A percentile compares a stretch with the other conserved stretches of the same genome.
Conservation (phyloP, 352 stramenopile genomes). For the Phytophthora cactorum region DNA sequence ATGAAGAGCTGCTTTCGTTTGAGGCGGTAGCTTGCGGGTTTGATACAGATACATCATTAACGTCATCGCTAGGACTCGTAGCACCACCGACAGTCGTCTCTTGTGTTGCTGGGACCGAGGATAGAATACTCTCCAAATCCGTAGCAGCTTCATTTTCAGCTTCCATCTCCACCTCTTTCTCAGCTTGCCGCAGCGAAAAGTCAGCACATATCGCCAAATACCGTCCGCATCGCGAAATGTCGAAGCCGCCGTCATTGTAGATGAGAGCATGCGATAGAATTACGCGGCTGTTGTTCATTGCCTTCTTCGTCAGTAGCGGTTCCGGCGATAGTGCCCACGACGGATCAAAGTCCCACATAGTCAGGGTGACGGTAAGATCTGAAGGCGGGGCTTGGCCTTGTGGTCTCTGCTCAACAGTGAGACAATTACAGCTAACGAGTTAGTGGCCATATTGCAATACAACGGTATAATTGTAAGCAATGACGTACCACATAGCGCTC, state of each 20-base stretch:
- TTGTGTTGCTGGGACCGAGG: constrained; percentile 61
- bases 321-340: constrained; percentile 79
- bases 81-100: constrained; percentile 56
- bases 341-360: constrained; percentile 95
- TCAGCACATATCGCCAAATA: constrained; percentile 96
- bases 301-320: constrained; percentile 76
- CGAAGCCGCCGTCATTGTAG: constrained; percentile 98
- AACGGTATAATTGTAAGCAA: background rate
- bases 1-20: constrained; percentile 50
- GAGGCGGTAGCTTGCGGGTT: constrained; percentile 41
- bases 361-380: constrained; percentile 93
- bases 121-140: constrained; percentile 79
- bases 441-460: background rate
- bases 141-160: constrained; percentile 73
- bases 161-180: constrained; percentile 87
- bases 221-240: constrained; percentile 95
- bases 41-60: constrained; percentile 64
- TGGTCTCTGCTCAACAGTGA: constrained; percentile 52
- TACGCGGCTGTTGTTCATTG: constrained; percentile 84
- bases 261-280: constrained; percentile 94
- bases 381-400: constrained; percentile 79
- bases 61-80: constrained; percentile 62
- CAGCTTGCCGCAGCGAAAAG: constrained; percentile 91
- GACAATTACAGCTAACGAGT: background rate
- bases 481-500: constrained; percentile 80